phyloP scores from a whole-genome alignment of 1,284 basidiomycete species.

The Malassezia globosa region DNA sequence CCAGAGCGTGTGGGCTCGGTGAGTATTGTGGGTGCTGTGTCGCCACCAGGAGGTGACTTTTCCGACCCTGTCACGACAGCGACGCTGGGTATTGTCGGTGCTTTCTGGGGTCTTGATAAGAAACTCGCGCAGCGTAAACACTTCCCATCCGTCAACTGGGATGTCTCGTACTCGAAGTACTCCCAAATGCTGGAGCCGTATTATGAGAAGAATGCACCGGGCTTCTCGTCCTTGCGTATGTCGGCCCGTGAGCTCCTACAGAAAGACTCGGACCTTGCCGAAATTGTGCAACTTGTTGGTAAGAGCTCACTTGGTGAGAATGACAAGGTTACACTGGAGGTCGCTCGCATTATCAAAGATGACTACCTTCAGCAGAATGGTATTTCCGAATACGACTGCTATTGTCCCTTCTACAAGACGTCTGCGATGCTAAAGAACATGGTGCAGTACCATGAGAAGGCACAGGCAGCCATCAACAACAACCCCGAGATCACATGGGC shows the following conservation, averaged over 20 bases:
- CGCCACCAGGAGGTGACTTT: conserved; percentile 96
- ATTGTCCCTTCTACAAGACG: conserved; percentile 71
- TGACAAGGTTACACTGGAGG: conserved; percentile 97
- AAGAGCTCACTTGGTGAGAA: conserved; percentile 93
- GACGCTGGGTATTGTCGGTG: conserved; percentile 95
- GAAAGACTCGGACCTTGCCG: conserved; percentile 94
- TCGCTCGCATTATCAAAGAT: conserved; percentile 83
- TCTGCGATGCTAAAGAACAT: conserved; percentile 91
- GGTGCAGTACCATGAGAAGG: conserved; percentile 82
- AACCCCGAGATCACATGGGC: conserved; percentile 75
- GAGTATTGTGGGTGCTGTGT: conserved; percentile 96
- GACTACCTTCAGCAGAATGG: conserved; percentile 99
- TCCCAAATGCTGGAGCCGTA: conserved; percentile 85
- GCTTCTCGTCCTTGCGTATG: conserved; percentile 81
- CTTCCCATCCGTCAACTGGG: conserved; percentile 99
- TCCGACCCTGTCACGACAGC: conserved; percentile 96
- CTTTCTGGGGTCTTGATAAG: conserved; percentile 68
- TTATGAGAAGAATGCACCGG: conserved; percentile 75
- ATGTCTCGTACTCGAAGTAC: conserved; percentile 96
- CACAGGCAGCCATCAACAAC: conserved; percentile 65
- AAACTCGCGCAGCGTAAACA: conserved; percentile 94
- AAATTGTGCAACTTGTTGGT: conserved; percentile 97
- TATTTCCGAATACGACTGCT: conserved; percentile 93
- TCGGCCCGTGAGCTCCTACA: conserved; percentile 92
- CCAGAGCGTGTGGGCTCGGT: conserved; percentile 82